Evolutionary conservation across 192 early-diverging fungal species (phyloP), one percentile per base, ranked within the genome.

Genomic region (Polychytrium aggregatum): DNA sequence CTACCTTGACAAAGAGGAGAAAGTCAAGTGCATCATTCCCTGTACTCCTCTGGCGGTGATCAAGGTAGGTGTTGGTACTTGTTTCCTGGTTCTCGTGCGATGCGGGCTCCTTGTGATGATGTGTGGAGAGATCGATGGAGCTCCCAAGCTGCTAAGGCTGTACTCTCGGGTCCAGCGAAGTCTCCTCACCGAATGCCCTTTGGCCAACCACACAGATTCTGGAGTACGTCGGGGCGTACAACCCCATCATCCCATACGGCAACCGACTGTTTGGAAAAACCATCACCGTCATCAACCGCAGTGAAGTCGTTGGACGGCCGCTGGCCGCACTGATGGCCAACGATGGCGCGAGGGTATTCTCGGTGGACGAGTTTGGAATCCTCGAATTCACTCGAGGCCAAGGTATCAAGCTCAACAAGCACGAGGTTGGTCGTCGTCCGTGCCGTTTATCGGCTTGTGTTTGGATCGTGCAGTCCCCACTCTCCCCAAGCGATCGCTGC

Each of bases 11-110:
- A 43, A 61, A 41, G 71, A 59, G 10, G 55, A 88, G 58, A 85
- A 77, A 0, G 82, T 82, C 50, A 98, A 98, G 65, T 92, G 90
- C 62, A 95, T 97, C 46, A 80, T 98, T 43, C 96, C 96, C 2
- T 98, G 96, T 70, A 98, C 96, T 7, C 96, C 96, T n/a, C 65
- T 98, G 37, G 96, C 90, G 21, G 64, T 94, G 33, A 82, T 98
- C 63, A 98, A 98, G 76, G 84, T 84, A 60, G 6, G 17, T n/a
- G n/a, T n/a, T n/a, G n/a, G n/a, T n/a, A n/a, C n/a, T n/a, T n/a
- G n/a, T n/a, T n/a, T n/a, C n/a, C n/a, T n/a, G n/a, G n/a, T n/a
- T n/a, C n/a, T n/a, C n/a, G n/a, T n/a, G n/a, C n/a, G n/a, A n/a
- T n/a, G n/a, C n/a, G n/a, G n/a, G n/a, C n/a, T n/a, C n/a, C n/a